Evolutionary conservation across 768 basidiomycete genomes (phyloP).

Genomic region (Xanthoconium purpureum): DNA sequence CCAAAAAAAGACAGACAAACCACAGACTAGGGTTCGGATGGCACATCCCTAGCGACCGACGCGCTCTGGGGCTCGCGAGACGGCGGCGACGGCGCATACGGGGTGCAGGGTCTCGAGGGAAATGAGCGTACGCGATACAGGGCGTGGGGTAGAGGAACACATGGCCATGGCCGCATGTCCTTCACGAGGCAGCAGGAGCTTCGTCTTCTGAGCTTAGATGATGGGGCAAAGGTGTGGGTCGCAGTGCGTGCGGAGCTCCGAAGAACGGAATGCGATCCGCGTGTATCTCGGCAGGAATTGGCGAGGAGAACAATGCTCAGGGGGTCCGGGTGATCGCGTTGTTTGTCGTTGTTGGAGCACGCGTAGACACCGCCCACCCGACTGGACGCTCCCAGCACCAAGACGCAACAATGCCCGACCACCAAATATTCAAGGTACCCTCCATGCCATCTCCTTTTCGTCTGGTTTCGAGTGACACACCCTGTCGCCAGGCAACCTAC

Average conservation of each 20-base stretch:
- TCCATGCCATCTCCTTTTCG: neutral
- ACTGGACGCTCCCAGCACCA: constrained; percentile 16
- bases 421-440: constrained; percentile 85
- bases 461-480: constrained; percentile 1
- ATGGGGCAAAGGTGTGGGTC: neutral
- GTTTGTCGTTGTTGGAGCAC: constrained; percentile 42
- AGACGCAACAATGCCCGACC: constrained; percentile 60
- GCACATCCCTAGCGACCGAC: neutral
- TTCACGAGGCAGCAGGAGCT: constrained; percentile 16
- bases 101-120: neutral
- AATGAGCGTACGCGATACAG: constrained; percentile 1
- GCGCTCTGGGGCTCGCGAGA: neutral
- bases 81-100: neutral
- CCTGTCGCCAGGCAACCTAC: constrained; percentile 69
- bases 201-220: too few species aligned
- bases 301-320: constrained; percentile 2
- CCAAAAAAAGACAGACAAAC: constrained; percentile 13
- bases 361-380: constrained; percentile 26
- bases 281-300: neutral
- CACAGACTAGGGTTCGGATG: constrained; percentile 19
- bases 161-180: constrained; percentile 14
- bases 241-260: constrained; percentile 4
- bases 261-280: neutral
- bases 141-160: constrained; percentile 17
- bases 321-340: constrained; percentile 29